These are phyloP conservation scores for Chrysopogon serrulatus DNA, from an alignment of 176 grass and related monocot genomes.

Conservation along the genomic window DNA sequence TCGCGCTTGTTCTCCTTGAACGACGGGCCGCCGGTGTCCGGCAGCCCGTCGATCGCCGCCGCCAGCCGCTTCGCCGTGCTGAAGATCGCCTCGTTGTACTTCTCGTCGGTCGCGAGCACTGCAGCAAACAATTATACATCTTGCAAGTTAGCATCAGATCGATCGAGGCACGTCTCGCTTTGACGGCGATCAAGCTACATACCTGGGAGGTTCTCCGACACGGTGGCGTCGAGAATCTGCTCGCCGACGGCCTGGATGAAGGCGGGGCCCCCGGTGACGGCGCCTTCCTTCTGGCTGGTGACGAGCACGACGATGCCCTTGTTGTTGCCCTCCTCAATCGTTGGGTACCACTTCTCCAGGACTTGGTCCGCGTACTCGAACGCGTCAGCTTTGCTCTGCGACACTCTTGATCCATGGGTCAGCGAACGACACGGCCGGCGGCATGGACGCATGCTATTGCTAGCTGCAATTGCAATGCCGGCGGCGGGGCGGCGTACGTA, in stretches of 20 bases:
- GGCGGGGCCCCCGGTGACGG: constrained; percentile 83
- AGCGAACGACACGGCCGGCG: not conserved
- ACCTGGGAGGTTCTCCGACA: constrained; percentile 95
- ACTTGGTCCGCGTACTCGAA: constrained; percentile 99
- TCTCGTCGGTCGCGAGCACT: constrained; percentile 96
- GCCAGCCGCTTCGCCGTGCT: constrained; percentile 66
- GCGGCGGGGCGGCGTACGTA: not conserved
- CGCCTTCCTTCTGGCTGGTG: constrained; percentile 99
- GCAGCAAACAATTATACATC: not conserved
- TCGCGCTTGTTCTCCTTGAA: constrained; percentile 94
- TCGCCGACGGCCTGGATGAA: constrained; percentile 85
- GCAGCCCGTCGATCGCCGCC: constrained; percentile 79
- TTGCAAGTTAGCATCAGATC: not conserved
- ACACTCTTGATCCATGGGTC: not conserved
- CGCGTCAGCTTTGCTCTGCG: constrained; percentile 97
- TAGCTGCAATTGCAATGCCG: not conserved
- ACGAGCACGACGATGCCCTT: constrained; percentile 93
- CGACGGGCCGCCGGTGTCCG: constrained; percentile 78
- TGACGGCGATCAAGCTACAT: not conserved
- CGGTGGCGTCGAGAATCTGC: constrained; percentile 68
- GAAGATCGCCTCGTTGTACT: constrained; percentile 88
- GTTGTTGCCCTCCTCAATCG: constrained; percentile 85
- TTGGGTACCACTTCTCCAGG: constrained; percentile 99
- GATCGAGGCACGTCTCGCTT: not conserved
- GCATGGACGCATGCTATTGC: not conserved